Percentiles rank a stretch among this genome's conserved stretches.
Evolutionary conservation across 2,329 filamentous ascomycete genomes (phyloP).

Genomic region (Cytospora chrysosperma): DNA sequence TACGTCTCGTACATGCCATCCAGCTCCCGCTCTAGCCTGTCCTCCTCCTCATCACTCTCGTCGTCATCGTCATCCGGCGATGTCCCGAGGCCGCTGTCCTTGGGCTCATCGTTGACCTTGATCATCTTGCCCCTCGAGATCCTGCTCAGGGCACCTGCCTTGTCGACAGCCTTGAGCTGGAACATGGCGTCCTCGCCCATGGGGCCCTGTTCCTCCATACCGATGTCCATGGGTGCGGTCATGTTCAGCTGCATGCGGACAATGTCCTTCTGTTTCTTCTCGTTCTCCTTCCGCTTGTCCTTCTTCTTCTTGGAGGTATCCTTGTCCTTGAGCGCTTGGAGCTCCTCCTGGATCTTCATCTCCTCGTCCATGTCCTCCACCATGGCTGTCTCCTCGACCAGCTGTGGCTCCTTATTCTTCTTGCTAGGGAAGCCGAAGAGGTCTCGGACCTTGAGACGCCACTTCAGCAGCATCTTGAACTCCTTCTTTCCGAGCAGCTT

Average conservation of each 20-base stretch:
- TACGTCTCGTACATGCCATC: constrained; percentile 87
- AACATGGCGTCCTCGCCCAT: constrained; percentile 84
- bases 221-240: constrained; percentile 93
- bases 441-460: constrained; percentile 86
- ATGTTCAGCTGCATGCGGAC: constrained; percentile 97
- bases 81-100: constrained; percentile 57
- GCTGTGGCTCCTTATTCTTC: constrained; percentile 52
- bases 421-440: constrained; percentile 85
- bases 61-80: constrained; percentile 57
- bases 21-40: constrained; percentile 79
- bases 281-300: constrained; percentile 83
- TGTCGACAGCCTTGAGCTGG: constrained; percentile 76
- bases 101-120: constrained; percentile 57
- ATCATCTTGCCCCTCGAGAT: constrained; percentile 79
- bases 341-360: constrained; percentile 81
- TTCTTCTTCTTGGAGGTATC: constrained; percentile 76
- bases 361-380: constrained; percentile 94
- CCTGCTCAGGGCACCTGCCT: constrained; percentile 62
- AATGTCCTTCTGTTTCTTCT: constrained; percentile 90
- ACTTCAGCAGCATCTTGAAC: constrained; percentile 84
- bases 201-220: constrained; percentile 80
- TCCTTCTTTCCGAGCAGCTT: constrained; percentile 92
- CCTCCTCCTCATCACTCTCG: constrained; percentile 75
- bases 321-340: constrained; percentile 78
- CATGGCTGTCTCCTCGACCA: constrained; percentile 71